A percentile compares a stretch with the other conserved stretches of the same genome.
Conservation (phyloP, 257 asterid species). For the Eustoma russellianum region DNA sequence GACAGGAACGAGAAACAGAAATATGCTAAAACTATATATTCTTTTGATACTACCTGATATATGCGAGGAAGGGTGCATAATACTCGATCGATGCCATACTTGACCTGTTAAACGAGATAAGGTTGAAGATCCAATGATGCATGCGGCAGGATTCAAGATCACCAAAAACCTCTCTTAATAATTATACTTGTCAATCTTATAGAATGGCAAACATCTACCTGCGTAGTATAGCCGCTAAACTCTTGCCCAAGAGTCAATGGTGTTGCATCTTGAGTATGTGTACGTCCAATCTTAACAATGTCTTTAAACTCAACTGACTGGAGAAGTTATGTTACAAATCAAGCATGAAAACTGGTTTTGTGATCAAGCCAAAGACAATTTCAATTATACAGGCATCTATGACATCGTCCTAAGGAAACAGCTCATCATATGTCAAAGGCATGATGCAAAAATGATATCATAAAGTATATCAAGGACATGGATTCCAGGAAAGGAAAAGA, state of each 20-base stretch:
- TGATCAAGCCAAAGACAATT: too few relatives aligned
- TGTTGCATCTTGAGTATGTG: slow-evolving; percentile 99
- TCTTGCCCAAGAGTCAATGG: slow-evolving; percentile 99
- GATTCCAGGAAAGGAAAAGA: too few relatives aligned
- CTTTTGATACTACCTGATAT: slow-evolving; percentile 56
- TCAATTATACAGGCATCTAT: too few relatives aligned
- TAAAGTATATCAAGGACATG: too few relatives aligned
- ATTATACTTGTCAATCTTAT: too few relatives aligned
- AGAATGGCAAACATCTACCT: slow-evolving; percentile 39
- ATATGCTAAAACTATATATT: background rate
- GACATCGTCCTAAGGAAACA: too few relatives aligned
- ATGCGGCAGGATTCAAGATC: too few relatives aligned
- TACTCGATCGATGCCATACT: slow-evolving; percentile 84
- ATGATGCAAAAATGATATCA: too few relatives aligned
- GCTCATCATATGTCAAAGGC: too few relatives aligned
- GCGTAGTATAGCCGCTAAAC: slow-evolving; percentile 93
- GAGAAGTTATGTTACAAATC: slow-evolving; percentile 5
- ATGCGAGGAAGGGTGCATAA: slow-evolving; percentile 78
- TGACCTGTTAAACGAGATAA: slow-evolving; percentile 49
- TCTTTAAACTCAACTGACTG: slow-evolving; percentile 80
- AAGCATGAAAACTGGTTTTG: too few relatives aligned
- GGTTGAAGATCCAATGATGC: too few relatives aligned
- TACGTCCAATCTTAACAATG: slow-evolving; percentile 96
- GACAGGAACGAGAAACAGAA: slow-evolving; percentile 5
- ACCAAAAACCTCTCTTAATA: too few relatives aligned